Conservation (phyloP, 768 basidiomycete species). For the Tephrocybe sp. region DNA sequence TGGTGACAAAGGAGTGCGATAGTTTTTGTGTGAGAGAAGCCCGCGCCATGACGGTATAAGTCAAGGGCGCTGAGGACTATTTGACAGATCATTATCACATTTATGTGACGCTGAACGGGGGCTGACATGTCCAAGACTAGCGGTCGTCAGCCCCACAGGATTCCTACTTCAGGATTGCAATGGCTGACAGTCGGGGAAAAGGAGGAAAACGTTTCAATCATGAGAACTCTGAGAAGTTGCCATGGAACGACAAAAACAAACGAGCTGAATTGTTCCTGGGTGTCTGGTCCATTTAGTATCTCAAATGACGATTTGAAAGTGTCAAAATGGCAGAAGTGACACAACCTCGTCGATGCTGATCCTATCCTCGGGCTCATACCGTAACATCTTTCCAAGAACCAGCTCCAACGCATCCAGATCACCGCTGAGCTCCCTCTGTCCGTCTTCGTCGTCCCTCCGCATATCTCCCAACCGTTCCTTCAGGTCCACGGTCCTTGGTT, state of each 20-base stretch:
- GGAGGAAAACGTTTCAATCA: neutral
- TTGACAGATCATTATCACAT: neutral
- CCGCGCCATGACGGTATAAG: conserved; percentile 14
- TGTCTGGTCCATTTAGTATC: neutral
- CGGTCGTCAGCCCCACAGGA: neutral
- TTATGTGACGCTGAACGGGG: conserved; percentile 2
- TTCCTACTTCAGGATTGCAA: neutral
- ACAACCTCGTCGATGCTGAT: conserved; percentile 9
- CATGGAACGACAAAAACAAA: no score
- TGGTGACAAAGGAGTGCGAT: conserved; percentile 17
- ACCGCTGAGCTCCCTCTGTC: conserved; percentile 1
- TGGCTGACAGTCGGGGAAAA: neutral
- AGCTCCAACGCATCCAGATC: conserved; percentile 5
- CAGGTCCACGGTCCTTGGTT: conserved; percentile 6
- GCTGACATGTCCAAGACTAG: conserved; percentile 7
- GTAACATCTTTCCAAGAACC: conserved; percentile 3
- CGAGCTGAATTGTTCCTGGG: neutral
- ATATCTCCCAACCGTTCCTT: conserved; percentile 5
- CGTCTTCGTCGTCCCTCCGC: neutral
- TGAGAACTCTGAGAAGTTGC: no score
- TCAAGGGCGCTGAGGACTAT: neutral
- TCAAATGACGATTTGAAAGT: neutral
- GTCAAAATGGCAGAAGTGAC: conserved; percentile 10
- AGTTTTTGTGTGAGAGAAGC: conserved; percentile 14
- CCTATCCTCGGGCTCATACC: conserved; percentile 8